Evolutionary conservation across 768 basidiomycete species (phyloP).

Genomic region (Amanita pallidorosea): DNA sequence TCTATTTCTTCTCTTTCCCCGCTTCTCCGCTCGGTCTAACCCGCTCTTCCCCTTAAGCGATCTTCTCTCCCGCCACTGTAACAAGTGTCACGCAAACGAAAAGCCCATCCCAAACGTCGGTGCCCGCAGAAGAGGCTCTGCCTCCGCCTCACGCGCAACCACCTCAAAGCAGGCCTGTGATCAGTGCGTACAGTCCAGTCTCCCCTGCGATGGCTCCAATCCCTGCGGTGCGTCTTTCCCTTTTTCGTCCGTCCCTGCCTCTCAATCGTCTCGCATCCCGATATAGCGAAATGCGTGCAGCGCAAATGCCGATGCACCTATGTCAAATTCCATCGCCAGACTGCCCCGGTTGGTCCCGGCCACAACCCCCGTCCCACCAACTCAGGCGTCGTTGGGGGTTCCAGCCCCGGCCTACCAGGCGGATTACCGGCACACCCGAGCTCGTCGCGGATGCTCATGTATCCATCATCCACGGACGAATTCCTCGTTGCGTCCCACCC

Average conservation of each 20-base stretch:
- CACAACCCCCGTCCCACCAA: constrained; percentile 33
- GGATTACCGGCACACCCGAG: constrained; percentile 9
- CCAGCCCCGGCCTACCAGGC: constrained; percentile 9
- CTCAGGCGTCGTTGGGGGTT: background rate
- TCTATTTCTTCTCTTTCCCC: constrained; percentile 14
- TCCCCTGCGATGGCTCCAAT: constrained; percentile 72
- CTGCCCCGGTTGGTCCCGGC: constrained; percentile 67
- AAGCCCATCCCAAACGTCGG: constrained; percentile 35
- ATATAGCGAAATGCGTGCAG: constrained; percentile 62
- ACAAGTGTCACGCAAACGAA: constrained; percentile 80
- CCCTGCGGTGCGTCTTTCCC: constrained; percentile 49
- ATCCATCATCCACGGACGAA: constrained; percentile 25
- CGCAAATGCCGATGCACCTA: constrained; percentile 69
- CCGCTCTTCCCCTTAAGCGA: constrained; percentile 35
- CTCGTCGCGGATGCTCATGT: constrained; percentile 16
- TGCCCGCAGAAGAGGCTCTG: constrained; percentile 53
- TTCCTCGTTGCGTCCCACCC: constrained; percentile 31
- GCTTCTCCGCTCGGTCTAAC: background rate
- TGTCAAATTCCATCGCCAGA: constrained; percentile 76
- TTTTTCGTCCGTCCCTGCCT: constrained; percentile 5
- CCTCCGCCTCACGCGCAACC: constrained; percentile 59
- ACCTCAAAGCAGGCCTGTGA: constrained; percentile 81
- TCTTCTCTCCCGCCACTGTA: constrained; percentile 75
- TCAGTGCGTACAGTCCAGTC: constrained; percentile 65
- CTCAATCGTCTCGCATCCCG: constrained; percentile 3